Conservation (phyloP, 1,284 basidiomycete genomes). For the Cronartium quercuum region DNA sequence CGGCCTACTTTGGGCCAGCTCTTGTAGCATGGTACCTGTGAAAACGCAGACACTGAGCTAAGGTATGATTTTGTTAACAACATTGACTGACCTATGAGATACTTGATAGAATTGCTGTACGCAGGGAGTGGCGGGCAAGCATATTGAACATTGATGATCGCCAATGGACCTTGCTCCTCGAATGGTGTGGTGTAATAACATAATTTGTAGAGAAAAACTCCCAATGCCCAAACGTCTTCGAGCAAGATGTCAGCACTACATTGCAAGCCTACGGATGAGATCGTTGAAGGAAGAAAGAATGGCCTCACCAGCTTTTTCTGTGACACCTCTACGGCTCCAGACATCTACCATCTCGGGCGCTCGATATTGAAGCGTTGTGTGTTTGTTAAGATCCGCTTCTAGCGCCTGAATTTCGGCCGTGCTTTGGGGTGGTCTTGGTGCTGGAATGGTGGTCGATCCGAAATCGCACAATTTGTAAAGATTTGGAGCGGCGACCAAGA, state of each 20-base stretch:
- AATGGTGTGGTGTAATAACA: slow-evolving; percentile 99
- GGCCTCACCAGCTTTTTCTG: slow-evolving; percentile 69
- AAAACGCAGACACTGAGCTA: background rate
- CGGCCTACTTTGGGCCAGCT: slow-evolving; percentile 42
- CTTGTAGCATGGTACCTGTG: slow-evolving; percentile 44
- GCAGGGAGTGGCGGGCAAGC: slow-evolving; percentile 85
- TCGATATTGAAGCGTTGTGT: slow-evolving; percentile 90
- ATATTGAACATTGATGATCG: slow-evolving; percentile 94
- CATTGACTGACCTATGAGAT: slow-evolving; percentile 67
- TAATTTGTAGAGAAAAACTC: slow-evolving; percentile 69
- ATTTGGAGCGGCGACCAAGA: slow-evolving; percentile 69
- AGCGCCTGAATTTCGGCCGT: slow-evolving; percentile 75
- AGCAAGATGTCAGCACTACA: background rate
- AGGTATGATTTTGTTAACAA: slow-evolving; percentile 1
- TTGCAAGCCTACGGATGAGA: background rate
- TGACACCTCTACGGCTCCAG: slow-evolving; percentile 70
- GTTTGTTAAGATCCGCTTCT: slow-evolving; percentile 85
- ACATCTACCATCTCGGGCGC: slow-evolving; percentile 98
- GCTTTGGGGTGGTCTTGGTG: slow-evolving; percentile 62
- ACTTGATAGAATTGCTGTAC: slow-evolving; percentile 79
- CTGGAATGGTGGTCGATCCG: slow-evolving; percentile 77
- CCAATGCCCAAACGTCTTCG: slow-evolving; percentile 67
- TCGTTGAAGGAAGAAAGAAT: background rate
- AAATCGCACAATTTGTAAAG: slow-evolving; percentile 96
- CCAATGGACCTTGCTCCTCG: slow-evolving; percentile 90